These are phyloP conservation scores for Endocalyx cinctus DNA, from an alignment of 2,329 filamentous ascomycete genomes.

Conservation along the genomic window DNA sequence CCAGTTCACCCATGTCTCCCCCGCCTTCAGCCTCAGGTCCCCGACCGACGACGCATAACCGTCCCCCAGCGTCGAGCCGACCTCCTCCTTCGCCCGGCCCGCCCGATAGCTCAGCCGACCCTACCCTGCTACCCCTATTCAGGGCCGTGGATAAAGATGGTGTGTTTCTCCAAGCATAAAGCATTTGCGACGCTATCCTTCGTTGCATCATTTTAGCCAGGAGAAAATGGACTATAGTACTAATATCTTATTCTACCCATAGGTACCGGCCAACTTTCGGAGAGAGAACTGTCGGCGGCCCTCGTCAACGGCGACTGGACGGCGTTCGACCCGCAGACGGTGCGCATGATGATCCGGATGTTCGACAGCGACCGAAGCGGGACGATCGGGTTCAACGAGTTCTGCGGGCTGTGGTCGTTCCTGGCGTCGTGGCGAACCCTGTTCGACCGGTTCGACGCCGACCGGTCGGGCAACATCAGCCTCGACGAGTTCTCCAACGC, in stretches of 20 bases:
- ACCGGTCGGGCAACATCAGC: constrained; percentile 81
- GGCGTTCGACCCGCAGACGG: constrained; percentile 87
- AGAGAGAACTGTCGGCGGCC: constrained; percentile 80
- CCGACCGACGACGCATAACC: constrained; percentile 40
- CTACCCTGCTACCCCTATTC: constrained; percentile 80
- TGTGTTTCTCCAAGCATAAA: constrained; percentile 32
- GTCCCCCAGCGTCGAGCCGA: constrained; percentile 53
- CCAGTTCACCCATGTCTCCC: constrained; percentile 41
- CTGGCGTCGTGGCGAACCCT: constrained; percentile 88
- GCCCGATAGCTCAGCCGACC: constrained; percentile 52
- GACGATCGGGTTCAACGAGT: constrained; percentile 90
- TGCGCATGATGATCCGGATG: constrained; percentile 99
- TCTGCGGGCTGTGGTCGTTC: constrained; percentile 95
- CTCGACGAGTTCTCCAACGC: constrained; percentile 85
- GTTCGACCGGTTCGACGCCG: constrained; percentile 91
- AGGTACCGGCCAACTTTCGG: constrained; percentile 77
- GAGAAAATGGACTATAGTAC: no score
- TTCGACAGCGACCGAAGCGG: constrained; percentile 90
- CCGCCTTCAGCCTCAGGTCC: constrained; percentile 41
- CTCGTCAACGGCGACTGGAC: constrained; percentile 97
- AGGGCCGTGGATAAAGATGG: constrained; percentile 84
- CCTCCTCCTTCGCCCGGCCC: constrained; percentile 62
- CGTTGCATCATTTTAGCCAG: no score
- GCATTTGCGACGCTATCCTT: no score
- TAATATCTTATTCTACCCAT: neutral